Evolutionary conservation across 2,329 filamentous ascomycete species (phyloP), one percentile per base, ranked within the genome.

Genomic region (Talaromyces verruculosus): DNA sequence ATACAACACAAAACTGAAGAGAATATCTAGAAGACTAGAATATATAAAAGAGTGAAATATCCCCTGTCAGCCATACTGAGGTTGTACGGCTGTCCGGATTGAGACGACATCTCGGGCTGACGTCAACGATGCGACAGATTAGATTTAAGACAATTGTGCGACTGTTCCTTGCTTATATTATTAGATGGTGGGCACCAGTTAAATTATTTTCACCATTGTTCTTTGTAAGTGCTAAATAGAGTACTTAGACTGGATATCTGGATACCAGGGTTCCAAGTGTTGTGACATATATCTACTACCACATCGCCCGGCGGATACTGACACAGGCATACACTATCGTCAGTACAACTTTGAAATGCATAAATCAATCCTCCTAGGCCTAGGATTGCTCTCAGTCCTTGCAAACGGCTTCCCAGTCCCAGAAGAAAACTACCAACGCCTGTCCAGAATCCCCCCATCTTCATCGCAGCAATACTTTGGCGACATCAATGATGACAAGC

Each of bases 361-460:
- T 30, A 19, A 30, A 15, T 3, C 57, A 58, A 17, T 58, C 13
- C 19, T 64, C n/a, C 28, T 45, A 2, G 13, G 19, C 61, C 15
- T 63, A 13, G 47, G 45, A 22, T 7, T 64, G 25, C 4, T 39
- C 33, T 6, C 37, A 13, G 5, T 22, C 41, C n/a, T 58, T 57
- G 39, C 33, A 35, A 61, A 62, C 17, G 68, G 66, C 25, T 58
- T 65, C 37, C 69, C 70, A 17, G 68, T 62, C 13, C 70, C 70
- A 0, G 65, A 67, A 45, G 30, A 51, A n/a, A 64, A 61, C 25
- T 39, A 77, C 33, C 79, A 80, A 66, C 73, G 78, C 63, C 78
- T 80, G 28, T 70, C 80, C 15, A 65, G 67, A 68, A 71, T 69
- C 64, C 69, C 69, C 5, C 47, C 68, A 1, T 58, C 65, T 19